phyloP scores from a whole-genome alignment of 306 rosid genomes.

The Malus fusca region DNA sequence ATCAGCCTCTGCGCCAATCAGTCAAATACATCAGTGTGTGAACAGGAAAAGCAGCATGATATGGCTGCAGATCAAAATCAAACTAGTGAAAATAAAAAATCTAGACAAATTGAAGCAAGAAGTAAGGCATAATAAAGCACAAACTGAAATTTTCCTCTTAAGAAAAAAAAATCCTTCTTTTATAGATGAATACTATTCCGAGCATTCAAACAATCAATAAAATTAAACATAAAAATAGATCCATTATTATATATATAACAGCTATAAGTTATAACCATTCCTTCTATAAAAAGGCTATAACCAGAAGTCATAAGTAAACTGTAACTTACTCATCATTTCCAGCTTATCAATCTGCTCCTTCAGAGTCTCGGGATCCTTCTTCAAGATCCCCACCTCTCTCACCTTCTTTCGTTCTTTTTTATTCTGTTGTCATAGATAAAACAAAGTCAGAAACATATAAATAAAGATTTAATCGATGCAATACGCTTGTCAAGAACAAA shows the following conservation, averaged over 20 bases:
- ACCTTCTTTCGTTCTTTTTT: slow-evolving; percentile 98
- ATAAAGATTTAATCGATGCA: background rate
- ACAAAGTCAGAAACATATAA: background rate
- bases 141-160: background rate
- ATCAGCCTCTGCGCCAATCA: slow-evolving; percentile 81
- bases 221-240: background rate
- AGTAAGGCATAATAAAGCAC: background rate
- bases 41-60: slow-evolving; percentile 7
- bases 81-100: background rate
- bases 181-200: background rate
- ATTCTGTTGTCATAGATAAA: slow-evolving; percentile 44
- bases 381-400: slow-evolving; percentile 97
- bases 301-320: background rate
- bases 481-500: background rate
- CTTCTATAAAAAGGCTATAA: background rate
- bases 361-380: slow-evolving; percentile 86
- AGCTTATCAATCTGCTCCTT: slow-evolving; percentile 88
- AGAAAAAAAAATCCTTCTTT: background rate
- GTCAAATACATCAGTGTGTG: slow-evolving; percentile 5
- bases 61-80: background rate
- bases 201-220: background rate
- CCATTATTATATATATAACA: background rate
- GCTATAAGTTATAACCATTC: background rate
- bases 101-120: background rate
- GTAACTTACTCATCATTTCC: slow-evolving; percentile 83